Evolutionary conservation across 1,284 basidiomycete species (phyloP).

Genomic region (Acaromyces ingoldii): DNA sequence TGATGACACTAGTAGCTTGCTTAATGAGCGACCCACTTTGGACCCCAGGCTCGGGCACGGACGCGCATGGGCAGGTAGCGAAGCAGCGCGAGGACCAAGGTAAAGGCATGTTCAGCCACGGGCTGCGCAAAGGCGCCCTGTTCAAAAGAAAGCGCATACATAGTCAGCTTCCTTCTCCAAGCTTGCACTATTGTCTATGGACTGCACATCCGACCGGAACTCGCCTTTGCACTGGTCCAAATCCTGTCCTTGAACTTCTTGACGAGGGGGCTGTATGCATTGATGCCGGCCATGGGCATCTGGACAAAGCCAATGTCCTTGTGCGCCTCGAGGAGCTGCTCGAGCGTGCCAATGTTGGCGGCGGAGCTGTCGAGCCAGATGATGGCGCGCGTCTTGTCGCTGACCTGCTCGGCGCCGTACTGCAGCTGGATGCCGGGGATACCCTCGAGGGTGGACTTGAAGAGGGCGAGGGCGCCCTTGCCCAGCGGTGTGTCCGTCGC

Average conservation of each 20-base stretch:
- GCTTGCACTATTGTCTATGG: background rate
- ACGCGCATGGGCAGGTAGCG: slow-evolving; percentile 15
- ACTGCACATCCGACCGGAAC: background rate
- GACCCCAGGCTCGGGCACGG: slow-evolving; percentile 14
- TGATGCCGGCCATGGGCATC: slow-evolving; percentile 35
- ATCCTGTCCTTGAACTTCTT: slow-evolving; percentile 6
- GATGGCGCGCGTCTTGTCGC: slow-evolving; percentile 8
- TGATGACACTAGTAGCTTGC: too few relatives aligned
- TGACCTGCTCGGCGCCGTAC: background rate
- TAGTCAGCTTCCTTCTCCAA: background rate
- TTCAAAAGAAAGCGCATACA: background rate
- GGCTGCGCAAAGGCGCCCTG: slow-evolving; percentile 23
- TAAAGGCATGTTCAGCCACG: slow-evolving; percentile 34
- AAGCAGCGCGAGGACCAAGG: slow-evolving; percentile 16
- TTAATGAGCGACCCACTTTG: background rate
- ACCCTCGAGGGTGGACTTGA: too few relatives aligned
- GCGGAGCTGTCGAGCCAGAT: slow-evolving; percentile 14
- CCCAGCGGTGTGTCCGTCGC: too few relatives aligned
- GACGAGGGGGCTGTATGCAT: slow-evolving; percentile 19
- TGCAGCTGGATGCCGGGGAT: background rate
- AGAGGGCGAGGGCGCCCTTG: too few relatives aligned
- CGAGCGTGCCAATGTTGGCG: background rate
- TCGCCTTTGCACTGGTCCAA: slow-evolving; percentile 31
- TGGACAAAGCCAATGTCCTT: slow-evolving; percentile 21
- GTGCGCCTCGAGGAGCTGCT: slow-evolving; percentile 4